These are phyloP conservation scores for Cryptococcus maquisensis DNA, from an alignment of 1,284 basidiomycete genomes.

Conservation along the genomic window DNA sequence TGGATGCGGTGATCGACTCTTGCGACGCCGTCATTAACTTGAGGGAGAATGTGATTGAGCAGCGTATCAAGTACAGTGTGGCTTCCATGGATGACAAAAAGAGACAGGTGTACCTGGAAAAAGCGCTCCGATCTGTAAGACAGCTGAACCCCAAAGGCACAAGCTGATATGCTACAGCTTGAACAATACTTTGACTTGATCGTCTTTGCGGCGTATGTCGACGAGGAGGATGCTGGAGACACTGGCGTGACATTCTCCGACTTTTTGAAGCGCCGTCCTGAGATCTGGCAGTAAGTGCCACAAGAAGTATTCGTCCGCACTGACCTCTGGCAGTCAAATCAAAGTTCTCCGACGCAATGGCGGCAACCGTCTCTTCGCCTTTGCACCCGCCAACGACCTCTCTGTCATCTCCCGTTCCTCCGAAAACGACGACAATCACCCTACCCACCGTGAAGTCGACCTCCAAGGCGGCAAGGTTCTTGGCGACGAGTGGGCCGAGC, in stretches of 20 bases:
- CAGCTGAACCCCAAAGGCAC: background rate
- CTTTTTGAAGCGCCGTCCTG: slow-evolving; percentile 81
- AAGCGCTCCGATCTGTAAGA: slow-evolving; percentile 49
- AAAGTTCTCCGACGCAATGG: slow-evolving; percentile 72
- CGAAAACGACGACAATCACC: slow-evolving; percentile 28
- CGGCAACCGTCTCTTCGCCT: slow-evolving; percentile 75
- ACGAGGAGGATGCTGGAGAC: slow-evolving; percentile 58
- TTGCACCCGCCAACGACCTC: slow-evolving; percentile 82
- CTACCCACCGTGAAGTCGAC: slow-evolving; percentile 56
- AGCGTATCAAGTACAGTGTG: slow-evolving; percentile 79
- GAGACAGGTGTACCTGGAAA: slow-evolving; percentile 44
- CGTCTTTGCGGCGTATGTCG: slow-evolving; percentile 87
- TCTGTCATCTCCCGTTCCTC: slow-evolving; percentile 50
- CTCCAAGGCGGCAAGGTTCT: slow-evolving; percentile 78
- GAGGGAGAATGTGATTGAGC: slow-evolving; percentile 77
- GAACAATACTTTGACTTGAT: slow-evolving; percentile 83
- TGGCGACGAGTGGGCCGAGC: slow-evolving; percentile 89
- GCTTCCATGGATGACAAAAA: slow-evolving; percentile 66
- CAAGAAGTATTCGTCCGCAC: background rate
- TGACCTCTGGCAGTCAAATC: slow-evolving; percentile 61
- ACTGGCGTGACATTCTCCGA: slow-evolving; percentile 73
- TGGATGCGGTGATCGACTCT: slow-evolving; percentile 81
- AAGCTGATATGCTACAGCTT: slow-evolving; percentile 36
- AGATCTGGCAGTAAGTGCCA: slow-evolving; percentile 69
- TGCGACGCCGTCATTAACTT: slow-evolving; percentile 88